A percentile compares a stretch with the other conserved stretches of the same genome.
Evolutionary conservation across 2,329 filamentous ascomycete genomes (phyloP).

Genomic region (Calonectria hawksworthii): DNA sequence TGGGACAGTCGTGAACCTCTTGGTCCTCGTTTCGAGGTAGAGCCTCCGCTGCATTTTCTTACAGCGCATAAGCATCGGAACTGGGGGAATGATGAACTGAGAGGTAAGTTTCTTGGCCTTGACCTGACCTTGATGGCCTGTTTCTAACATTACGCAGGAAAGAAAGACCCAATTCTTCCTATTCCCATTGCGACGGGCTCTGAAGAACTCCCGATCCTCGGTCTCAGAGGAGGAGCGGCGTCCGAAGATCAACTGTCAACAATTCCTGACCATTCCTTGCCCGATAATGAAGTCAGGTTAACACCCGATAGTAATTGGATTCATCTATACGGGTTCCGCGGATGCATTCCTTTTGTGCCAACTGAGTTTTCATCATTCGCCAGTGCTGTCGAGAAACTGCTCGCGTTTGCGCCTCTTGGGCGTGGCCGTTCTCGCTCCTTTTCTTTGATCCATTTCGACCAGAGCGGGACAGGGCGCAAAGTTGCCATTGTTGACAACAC

Average conservation of each 20-base stretch:
- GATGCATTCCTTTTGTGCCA: constrained; percentile 43
- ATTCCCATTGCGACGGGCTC: constrained; percentile 6
- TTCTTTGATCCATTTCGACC: constrained; percentile 32
- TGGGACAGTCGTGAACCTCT: neutral
- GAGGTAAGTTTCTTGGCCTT: constrained; percentile 31
- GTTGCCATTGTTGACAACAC: constrained; percentile 24
- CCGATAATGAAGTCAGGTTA: neutral
- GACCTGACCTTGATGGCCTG: fast-evolving
- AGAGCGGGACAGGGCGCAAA: neutral
- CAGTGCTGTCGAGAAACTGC: constrained; percentile 40
- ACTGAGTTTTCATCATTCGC: constrained; percentile 37
- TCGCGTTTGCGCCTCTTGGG: constrained; percentile 33
- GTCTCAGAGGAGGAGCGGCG: neutral
- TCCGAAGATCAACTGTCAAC: neutral
- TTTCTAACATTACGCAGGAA: constrained; percentile 29
- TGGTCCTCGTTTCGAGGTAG: neutral
- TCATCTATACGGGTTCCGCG: constrained; percentile 51
- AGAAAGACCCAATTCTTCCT: constrained; percentile 21
- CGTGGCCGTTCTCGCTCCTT: neutral
- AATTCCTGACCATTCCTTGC: constrained; percentile 18
- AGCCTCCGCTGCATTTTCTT: constrained; percentile 51
- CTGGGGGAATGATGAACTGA: constrained; percentile 45
- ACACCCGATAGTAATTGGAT: constrained; percentile 25
- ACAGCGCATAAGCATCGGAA: constrained; percentile 48
- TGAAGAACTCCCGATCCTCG: neutral